phyloP scores from a whole-genome alignment of 768 basidiomycete species.

The Gymnopilus junonius region DNA sequence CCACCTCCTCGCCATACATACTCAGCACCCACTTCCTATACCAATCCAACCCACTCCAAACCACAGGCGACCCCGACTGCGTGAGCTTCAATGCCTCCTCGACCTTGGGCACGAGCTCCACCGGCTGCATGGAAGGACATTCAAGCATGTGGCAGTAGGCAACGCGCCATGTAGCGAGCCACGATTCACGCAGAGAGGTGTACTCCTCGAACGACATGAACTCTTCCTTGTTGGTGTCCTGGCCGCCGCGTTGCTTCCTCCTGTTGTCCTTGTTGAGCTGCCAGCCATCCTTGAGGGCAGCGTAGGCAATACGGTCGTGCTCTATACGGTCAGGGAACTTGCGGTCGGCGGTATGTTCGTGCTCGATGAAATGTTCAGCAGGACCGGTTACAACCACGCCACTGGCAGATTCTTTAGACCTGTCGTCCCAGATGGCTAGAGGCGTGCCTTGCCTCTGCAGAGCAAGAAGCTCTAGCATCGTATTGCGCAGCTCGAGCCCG shows the following conservation, averaged over 20 bases:
- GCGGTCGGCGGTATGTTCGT: too few relatives aligned
- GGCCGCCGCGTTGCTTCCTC: too few relatives aligned
- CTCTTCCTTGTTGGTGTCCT: too few relatives aligned
- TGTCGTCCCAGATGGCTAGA: too few relatives aligned
- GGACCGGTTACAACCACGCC: too few relatives aligned
- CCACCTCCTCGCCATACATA: conserved; percentile 42
- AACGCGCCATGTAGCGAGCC: conserved; percentile 27
- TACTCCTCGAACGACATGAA: conserved; percentile 36
- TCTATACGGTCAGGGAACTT: too few relatives aligned
- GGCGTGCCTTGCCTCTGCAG: conserved; percentile 26
- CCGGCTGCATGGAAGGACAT: conserved; percentile 4
- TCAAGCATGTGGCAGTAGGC: conserved; percentile 29
- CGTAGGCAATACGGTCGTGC: too few relatives aligned
- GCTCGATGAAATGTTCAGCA: too few relatives aligned
- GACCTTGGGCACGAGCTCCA: conserved; percentile 3
- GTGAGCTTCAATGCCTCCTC: conserved; percentile 8
- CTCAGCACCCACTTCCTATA: conserved; percentile 41
- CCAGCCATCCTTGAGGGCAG: too few relatives aligned
- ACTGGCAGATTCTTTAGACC: too few relatives aligned
- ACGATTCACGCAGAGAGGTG: conserved; percentile 23
- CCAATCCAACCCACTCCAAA: conserved; percentile 25
- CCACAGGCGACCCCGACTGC: background rate
- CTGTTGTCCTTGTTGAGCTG: too few relatives aligned
- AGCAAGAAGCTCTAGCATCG: conserved; percentile 42
- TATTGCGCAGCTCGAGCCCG: conserved; percentile 43